A percentile compares a stretch with the other conserved stretches of the same genome.
phyloP scores from a whole-genome alignment of 2,329 filamentous ascomycete species.

The Xylaria digitata region DNA sequence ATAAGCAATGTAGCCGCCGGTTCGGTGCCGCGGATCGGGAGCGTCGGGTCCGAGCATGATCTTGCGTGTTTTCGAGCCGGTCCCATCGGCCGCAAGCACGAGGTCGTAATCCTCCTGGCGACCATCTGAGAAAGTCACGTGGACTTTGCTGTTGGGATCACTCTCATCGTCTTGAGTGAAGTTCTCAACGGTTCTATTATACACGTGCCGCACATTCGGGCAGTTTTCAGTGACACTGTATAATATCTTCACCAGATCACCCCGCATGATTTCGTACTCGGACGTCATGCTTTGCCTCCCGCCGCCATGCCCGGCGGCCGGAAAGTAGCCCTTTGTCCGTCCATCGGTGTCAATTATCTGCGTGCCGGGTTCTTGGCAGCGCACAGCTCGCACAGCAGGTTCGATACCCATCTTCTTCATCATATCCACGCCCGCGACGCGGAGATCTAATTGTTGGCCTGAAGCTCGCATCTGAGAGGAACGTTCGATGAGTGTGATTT shows the following conservation, averaged over 20 bases:
- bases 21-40: slow-evolving; percentile 35
- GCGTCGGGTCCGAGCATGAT: slow-evolving; percentile 49
- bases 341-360: slow-evolving; percentile 51
- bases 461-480: slow-evolving; percentile 52
- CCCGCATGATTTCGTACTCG: slow-evolving; percentile 54
- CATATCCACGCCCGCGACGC: slow-evolving; percentile 55
- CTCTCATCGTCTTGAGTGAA: slow-evolving; percentile 46
- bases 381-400: slow-evolving; percentile 49
- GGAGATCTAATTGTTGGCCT: slow-evolving; percentile 59
- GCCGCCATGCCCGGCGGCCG: slow-evolving; percentile 47
- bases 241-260: slow-evolving; percentile 51
- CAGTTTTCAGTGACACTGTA: slow-evolving; percentile 33
- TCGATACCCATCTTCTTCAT: slow-evolving; percentile 56
- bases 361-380: slow-evolving; percentile 56
- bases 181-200: slow-evolving; percentile 43
- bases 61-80: slow-evolving; percentile 59
- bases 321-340: slow-evolving; percentile 44
- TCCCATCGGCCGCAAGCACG: slow-evolving; percentile 65
- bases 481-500: slow-evolving; percentile 58
- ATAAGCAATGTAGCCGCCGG: slow-evolving; percentile 45
- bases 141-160: slow-evolving; percentile 38
- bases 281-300: slow-evolving; percentile 50
- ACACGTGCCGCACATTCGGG: slow-evolving; percentile 45
- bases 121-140: slow-evolving; percentile 57
- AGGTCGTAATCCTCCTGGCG: slow-evolving; percentile 59